phyloP scores from a whole-genome alignment of 176 grass and related monocot genomes.

The Guadua angustifolia region DNA sequence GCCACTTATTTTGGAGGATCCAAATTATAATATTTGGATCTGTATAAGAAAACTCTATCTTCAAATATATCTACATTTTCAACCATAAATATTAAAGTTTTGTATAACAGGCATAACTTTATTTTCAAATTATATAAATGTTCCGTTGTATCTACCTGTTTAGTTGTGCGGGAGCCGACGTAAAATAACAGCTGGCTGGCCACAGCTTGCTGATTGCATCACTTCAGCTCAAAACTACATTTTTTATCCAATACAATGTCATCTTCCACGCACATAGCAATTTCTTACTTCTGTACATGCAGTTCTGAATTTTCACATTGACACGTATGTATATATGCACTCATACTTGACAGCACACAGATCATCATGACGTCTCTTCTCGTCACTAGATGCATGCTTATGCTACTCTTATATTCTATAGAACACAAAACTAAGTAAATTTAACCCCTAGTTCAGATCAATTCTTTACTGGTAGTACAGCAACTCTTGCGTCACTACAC shows the following conservation, averaged over 20 bases:
- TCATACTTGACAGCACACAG: neutral
- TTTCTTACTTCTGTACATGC: neutral
- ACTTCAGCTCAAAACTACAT: neutral
- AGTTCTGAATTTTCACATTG: neutral
- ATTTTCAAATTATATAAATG: neutral
- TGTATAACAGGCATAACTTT: neutral
- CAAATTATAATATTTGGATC: no score
- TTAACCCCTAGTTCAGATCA: neutral
- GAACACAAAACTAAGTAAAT: neutral
- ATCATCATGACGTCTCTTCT: neutral
- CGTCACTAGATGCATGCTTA: no score
- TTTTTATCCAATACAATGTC: neutral
- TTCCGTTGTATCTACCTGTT: neutral
- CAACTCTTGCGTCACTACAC: conserved; percentile 16
- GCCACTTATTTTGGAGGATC: no score
- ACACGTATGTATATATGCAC: neutral
- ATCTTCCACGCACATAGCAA: neutral
- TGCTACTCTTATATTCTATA: no score
- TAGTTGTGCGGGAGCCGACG: neutral
- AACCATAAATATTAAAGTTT: no score
- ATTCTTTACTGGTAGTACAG: conserved; percentile 7
- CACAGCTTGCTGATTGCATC: neutral
- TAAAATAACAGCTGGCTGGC: neutral
- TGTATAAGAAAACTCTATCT: no score
- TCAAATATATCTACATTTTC: no score